Conservation (phyloP, 2,329 filamentous ascomycete genomes). For the Verruconis gallopava region DNA sequence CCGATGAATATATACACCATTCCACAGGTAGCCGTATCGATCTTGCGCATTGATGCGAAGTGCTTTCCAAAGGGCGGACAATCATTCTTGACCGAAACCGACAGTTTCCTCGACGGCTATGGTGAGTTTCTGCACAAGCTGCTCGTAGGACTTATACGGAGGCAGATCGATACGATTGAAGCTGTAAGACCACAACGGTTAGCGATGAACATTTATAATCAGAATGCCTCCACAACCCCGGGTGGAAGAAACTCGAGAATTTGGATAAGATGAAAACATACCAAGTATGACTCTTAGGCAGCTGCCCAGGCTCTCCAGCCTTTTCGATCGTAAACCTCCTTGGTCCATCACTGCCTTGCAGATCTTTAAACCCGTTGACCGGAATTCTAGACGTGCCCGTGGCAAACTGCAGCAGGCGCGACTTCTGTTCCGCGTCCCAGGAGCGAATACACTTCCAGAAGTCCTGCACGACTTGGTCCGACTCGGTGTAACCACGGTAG, state of each 20-base stretch:
- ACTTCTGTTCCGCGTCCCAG: constrained; percentile 99
- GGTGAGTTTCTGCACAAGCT: constrained; percentile 76
- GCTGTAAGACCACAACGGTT: constrained; percentile 40
- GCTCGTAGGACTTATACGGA: constrained; percentile 79
- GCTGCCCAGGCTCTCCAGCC: constrained; percentile 74
- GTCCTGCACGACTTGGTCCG: constrained; percentile 91
- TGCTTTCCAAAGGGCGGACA: too few relatives aligned
- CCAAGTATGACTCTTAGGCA: constrained; percentile 98
- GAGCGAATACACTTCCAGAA: constrained; percentile 97
- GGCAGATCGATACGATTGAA: constrained; percentile 97
- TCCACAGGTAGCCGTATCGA: too few relatives aligned
- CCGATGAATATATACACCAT: too few relatives aligned
- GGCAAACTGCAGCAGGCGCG: constrained; percentile 86
- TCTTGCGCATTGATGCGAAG: too few relatives aligned
- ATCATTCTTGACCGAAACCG: constrained; percentile 93
- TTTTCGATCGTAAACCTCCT: constrained; percentile 97
- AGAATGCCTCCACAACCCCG: constrained; percentile 8
- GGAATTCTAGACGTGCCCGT: constrained; percentile 96
- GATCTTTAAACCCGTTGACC: constrained; percentile 98
- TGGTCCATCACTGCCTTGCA: constrained; percentile 92
- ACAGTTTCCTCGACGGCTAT: constrained; percentile 98
- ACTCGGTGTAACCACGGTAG: constrained; percentile 96
- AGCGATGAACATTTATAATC: constrained; percentile 4
- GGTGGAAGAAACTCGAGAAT: background rate
- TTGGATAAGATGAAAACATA: constrained; percentile 37